Conservation (phyloP, 2,329 filamentous ascomycete species). For the Akanthomyces uredinophilus region DNA sequence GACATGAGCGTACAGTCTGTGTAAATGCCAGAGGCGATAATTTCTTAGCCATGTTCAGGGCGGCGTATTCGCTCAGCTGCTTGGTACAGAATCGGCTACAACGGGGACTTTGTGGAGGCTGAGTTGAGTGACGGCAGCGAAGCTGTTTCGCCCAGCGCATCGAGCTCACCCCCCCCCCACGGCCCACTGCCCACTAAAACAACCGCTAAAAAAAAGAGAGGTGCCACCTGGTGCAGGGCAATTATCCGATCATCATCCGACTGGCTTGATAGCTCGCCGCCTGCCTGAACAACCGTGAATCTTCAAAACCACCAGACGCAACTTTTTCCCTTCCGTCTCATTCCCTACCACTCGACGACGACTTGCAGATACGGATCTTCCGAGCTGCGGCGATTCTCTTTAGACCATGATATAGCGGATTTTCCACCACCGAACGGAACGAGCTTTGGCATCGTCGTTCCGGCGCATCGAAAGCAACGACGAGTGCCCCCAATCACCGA, state of each 20-base stretch:
- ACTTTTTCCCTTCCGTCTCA: background rate
- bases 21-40: slow-evolving; percentile 31
- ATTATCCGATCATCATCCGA: slow-evolving; percentile 16
- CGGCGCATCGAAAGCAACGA: background rate
- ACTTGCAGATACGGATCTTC: background rate
- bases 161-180: background rate
- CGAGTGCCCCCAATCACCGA: background rate
- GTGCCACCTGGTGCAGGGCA: background rate
- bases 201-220: background rate
- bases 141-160: background rate
- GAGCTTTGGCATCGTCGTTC: slow-evolving; percentile 11
- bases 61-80: background rate
- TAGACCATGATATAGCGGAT: slow-evolving; percentile 18
- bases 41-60: slow-evolving; percentile 29
- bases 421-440: background rate
- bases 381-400: background rate
- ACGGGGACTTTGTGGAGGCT: background rate
- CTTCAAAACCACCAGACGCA: too few species aligned
- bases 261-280: background rate
- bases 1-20: slow-evolving; percentile 25
- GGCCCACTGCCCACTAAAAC: slow-evolving; percentile 1
- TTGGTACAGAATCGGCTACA: background rate
- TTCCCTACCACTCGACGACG: background rate
- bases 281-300: slow-evolving; percentile 5
- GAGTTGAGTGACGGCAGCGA: background rate